Conservation (phyloP, 164 flowering plant species). For the Liquidambar formosana region DNA sequence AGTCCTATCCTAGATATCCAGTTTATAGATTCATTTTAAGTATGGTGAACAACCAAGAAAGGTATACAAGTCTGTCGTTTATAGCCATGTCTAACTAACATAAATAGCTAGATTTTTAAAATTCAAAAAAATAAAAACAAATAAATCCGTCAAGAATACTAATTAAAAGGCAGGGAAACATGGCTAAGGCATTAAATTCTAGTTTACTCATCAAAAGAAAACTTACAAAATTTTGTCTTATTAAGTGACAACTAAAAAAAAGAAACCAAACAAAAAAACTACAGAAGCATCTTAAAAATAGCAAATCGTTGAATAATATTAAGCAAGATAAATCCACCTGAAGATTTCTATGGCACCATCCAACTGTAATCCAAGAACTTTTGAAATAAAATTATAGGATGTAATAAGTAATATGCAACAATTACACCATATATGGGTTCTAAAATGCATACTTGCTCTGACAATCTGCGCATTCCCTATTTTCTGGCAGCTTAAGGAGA, state of each 20-base stretch:
- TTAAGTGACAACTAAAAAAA: no score
- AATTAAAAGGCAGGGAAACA: neutral
- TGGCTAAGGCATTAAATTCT: neutral
- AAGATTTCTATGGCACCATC: no score
- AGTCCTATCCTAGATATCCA: no score
- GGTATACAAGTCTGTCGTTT: neutral
- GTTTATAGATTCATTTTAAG: neutral
- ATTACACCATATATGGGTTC: neutral
- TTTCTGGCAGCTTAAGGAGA: conserved; percentile 67
- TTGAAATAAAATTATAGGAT: no score
- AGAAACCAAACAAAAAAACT: no score
- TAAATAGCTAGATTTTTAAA: neutral
- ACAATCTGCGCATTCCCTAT: conserved; percentile 84
- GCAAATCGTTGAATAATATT: no score
- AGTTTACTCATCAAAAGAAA: neutral
- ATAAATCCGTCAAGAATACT: neutral
- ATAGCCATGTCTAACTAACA: neutral
- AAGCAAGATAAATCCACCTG: neutral
- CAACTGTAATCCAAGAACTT: no score
- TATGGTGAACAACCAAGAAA: neutral
- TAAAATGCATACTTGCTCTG: conserved; percentile 46
- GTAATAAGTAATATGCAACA: no score
- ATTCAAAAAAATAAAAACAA: neutral
- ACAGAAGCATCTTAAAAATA: no score
- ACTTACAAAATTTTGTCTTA: neutral